Evolutionary conservation across 177 flowering plant genomes (phyloP), one percentile per base, ranked within the genome.

Genomic region (Vitis hybrid): DNA sequence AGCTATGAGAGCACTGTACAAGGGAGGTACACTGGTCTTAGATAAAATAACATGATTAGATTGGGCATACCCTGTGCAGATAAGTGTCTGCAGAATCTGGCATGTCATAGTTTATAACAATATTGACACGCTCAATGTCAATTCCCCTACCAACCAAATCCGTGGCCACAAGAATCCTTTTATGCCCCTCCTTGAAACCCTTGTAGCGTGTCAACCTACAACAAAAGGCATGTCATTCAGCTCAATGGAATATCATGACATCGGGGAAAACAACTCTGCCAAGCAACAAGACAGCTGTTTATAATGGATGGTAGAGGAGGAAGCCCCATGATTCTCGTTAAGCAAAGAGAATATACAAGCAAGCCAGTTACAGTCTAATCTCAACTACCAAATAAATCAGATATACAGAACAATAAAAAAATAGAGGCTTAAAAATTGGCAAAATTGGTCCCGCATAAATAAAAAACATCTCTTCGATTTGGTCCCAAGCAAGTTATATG

Each of bases 31-130:
- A 18, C 45, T 11, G 7, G 22, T 11, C 64, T 4, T 21, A 2
- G 16, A 53, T 21, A 18, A 26, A 59, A 51, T 33, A 16, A 19
- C 21, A 52, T 16, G 6, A 60, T 26, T 29, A 3, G 21, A 55
- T 33, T 14, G 11, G 52, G 57, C 84, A 0, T 67, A 95, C 98
- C 90, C 99, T 85, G 78, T 96, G 99, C 56, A 96, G 76, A 65
- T 96, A 96, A 10, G 99, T 93, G 70, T 96, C 99, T 2, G 99
- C 99, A 78, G 97, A 90, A 79, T 96, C 99, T 2, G 98, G 99
- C 99, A 96, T 96, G 78, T 96, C 98, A 83, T 96, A 96, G 73
- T 96, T 96, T 77, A 96, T 89, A 18, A 96, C 99, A 70, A 95
- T 95, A 79, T 95, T 95, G 1, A 95, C 98, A 14, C 98, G 90